Percentiles rank a stretch among this genome's conserved stretches.
Conservation (phyloP, 2,329 filamentous ascomycete genomes). For the Bisporella sp. region DNA sequence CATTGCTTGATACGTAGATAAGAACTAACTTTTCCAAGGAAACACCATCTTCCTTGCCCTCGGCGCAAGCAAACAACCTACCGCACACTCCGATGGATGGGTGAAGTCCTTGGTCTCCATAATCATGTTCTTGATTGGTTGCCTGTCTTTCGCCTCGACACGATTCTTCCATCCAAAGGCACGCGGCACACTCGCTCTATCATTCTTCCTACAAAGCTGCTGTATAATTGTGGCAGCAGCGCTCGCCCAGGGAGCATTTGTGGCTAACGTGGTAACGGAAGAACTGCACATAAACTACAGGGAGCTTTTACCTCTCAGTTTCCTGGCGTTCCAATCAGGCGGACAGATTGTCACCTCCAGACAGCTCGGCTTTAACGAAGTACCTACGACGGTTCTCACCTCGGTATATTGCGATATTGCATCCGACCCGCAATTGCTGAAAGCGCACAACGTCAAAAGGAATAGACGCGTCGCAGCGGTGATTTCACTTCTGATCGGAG, state of each 20-base stretch:
- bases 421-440: constrained; percentile 51
- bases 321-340: constrained; percentile 63
- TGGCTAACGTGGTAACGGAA: constrained; percentile 35
- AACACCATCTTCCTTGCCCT: constrained; percentile 59
- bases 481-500: constrained; percentile 43
- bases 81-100: constrained; percentile 44
- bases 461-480: constrained; percentile 45
- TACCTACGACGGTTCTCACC: constrained; percentile 75
- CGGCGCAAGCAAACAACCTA: constrained; percentile 45
- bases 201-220: constrained; percentile 44
- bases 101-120: constrained; percentile 47
- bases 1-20: background rate
- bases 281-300: constrained; percentile 30
- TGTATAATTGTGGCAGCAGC: constrained; percentile 46
- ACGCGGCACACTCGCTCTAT: constrained; percentile 36
- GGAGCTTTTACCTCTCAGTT: constrained; percentile 37
- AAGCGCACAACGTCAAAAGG: constrained; percentile 40
- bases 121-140: constrained; percentile 45
- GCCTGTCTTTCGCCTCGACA: constrained; percentile 36
- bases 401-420: constrained; percentile 79
- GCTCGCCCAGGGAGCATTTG: constrained; percentile 34
- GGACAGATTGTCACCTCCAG: constrained; percentile 72
- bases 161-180: constrained; percentile 31
- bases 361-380: constrained; percentile 59
- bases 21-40: constrained; percentile 27